Evolutionary conservation across 129 eudicot genomes (phyloP).

Genomic region (Cynara cardunculus): DNA sequence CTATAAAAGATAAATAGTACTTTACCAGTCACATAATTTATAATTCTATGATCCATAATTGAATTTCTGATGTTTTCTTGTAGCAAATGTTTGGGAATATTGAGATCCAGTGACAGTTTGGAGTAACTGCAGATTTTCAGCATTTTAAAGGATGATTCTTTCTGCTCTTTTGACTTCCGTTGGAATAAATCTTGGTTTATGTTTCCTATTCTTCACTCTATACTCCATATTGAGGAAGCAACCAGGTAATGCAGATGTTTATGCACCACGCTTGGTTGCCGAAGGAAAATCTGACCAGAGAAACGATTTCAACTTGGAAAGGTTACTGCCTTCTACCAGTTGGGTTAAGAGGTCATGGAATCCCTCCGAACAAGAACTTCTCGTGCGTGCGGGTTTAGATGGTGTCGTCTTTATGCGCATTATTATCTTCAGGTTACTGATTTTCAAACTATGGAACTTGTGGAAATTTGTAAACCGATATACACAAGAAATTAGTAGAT

Average conservation of each 20-base stretch:
- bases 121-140: constrained; percentile 3
- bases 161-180: constrained; percentile 91
- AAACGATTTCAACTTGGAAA: constrained; percentile 43
- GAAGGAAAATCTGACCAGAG: constrained; percentile 46
- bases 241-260: constrained; percentile 66
- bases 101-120: constrained; percentile 8
- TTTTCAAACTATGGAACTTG: neutral
- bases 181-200: constrained; percentile 81
- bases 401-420: constrained; percentile 88
- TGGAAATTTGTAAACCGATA: neutral
- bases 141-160: constrained; percentile 62
- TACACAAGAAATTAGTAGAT: constrained; percentile 5
- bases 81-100: constrained; percentile 1
- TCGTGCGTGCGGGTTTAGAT: constrained; percentile 71
- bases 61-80: constrained; percentile 4
- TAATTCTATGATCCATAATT: neutral
- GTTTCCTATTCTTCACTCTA: constrained; percentile 53
- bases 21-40: constrained; percentile 1
- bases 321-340: constrained; percentile 63
- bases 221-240: constrained; percentile 75
- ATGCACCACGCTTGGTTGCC: constrained; percentile 73
- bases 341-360: constrained; percentile 85
- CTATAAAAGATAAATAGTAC: neutral
- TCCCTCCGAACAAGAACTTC: constrained; percentile 65
- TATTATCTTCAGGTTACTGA: constrained; percentile 59